These are phyloP conservation scores for Irpex sp. DNA, from an alignment of 1,284 basidiomycete species.

Conservation along the genomic window DNA sequence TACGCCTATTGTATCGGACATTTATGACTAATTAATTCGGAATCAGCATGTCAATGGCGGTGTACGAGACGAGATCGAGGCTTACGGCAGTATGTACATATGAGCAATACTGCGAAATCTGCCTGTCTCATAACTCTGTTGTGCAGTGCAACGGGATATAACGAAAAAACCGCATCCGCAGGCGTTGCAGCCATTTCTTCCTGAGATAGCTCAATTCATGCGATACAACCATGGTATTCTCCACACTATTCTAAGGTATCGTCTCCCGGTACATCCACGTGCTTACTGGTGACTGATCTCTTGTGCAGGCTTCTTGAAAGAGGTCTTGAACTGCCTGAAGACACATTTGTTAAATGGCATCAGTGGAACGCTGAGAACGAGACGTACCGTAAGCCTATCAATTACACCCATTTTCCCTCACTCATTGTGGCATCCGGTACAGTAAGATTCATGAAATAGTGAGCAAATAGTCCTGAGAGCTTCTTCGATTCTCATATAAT, in stretches of 20 bases:
- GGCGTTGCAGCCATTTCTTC: conserved; percentile 34
- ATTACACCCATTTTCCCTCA: not conserved
- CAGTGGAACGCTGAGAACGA: conserved; percentile 26
- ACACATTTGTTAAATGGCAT: conserved; percentile 31
- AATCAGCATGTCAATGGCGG: conserved; percentile 51
- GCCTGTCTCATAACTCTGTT: not conserved
- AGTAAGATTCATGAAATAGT: conserved; percentile 63
- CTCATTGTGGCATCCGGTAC: not conserved
- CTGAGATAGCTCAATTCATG: conserved; percentile 36
- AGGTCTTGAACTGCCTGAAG: conserved; percentile 33
- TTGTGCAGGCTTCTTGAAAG: conserved; percentile 38
- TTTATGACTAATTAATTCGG: not conserved
- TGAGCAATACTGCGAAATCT: not conserved
- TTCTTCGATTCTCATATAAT: not conserved
- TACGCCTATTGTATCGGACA: not conserved
- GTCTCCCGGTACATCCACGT: not conserved
- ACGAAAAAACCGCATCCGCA: conserved; percentile 29
- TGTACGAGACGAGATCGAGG: conserved; percentile 55
- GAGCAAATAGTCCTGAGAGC: not conserved
- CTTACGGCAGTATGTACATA: conserved; percentile 47
- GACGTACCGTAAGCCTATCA: conserved; percentile 14
- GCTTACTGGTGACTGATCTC: not conserved
- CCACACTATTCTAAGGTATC: conserved; percentile 18
- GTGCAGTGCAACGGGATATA: conserved; percentile 21
- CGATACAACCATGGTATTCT: conserved; percentile 30